Base-by-base conservation (phyloP, 148 eudicot genomes). In the Camellia granthamiana region DNA sequence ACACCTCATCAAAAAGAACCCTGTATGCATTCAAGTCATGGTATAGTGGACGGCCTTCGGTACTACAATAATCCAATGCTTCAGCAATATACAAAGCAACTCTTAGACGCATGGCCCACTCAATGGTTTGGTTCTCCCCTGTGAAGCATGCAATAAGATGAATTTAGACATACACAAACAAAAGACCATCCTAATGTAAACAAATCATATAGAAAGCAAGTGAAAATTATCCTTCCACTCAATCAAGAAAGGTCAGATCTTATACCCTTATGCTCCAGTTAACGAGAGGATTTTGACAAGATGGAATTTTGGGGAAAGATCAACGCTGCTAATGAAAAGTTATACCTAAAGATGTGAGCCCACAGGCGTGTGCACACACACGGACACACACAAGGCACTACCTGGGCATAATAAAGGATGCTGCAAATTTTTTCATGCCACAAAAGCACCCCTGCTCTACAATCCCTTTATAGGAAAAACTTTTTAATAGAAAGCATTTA, bases 1-100 rank as follows among this genome's bases (percentile, higher is more conserved):
- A 79, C 79, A 94, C 98, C 97, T 94, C 97, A 83, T 92, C 98
- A 89, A 94, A 94, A 81, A 94, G 97, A 90, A 94, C 94, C 80
- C 97, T 88, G 72, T 94, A 94, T 51, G 97, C 94, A 81, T 94
- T 94, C 87, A 92, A 89, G 81, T 94, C 98, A 74, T 92, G 95
- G 86, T 94, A 94, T 74, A 94, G 81, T 49, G 91, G 92, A 8
- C 92, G 95, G 23, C 97, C 95, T 88, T 90, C 97, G 46, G 82
- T 84, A 79, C 90, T 89, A 81, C 98, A 94, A 73, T 92, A 89
- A 62, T 92, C 93, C 82, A 94, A 82, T 67, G 98, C 98, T 88
- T 92, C 98, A 83, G 97, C 95, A 80, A 94, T 91, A 83, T 86
- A 87, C 46, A 92, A 52, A 67, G 97, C 98, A 67, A 92, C 95